phyloP scores from a whole-genome alignment of 768 basidiomycete species.

The Tephrocybe sp. region DNA sequence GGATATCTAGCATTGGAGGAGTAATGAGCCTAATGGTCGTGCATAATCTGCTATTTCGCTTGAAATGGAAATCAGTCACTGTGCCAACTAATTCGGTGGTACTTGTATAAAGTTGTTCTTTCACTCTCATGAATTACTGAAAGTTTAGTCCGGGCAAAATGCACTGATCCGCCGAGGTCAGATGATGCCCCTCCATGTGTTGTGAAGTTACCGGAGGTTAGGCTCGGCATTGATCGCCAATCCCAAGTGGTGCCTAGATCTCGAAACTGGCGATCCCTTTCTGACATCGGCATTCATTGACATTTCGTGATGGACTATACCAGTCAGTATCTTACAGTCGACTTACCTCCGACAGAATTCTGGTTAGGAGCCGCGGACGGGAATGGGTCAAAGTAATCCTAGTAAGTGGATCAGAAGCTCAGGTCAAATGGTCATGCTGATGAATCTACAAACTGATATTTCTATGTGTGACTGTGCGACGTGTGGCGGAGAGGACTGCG shows the following conservation, averaged over 20 bases:
- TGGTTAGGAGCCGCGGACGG: not conserved
- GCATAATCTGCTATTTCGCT: no score
- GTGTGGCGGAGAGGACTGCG: constrained; percentile 3
- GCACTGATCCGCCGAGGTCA: constrained; percentile 18
- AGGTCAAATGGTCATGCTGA: no score
- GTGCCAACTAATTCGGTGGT: no score
- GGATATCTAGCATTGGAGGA: no score
- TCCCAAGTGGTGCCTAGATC: constrained; percentile 18
- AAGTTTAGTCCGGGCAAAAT: not conserved
- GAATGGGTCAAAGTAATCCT: not conserved
- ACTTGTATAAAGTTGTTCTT: no score
- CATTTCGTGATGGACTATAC: constrained; percentile 11
- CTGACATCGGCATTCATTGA: constrained; percentile 10
- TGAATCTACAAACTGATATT: constrained; percentile 3
- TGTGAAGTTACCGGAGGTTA: constrained; percentile 16
- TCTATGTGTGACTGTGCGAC: constrained; percentile 3
- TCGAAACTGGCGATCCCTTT: not conserved
- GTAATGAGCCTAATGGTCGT: no score
- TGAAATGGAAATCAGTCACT: no score
- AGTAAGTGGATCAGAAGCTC: no score
- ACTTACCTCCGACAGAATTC: constrained; percentile 7
- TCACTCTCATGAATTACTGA: no score
- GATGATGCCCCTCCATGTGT: constrained; percentile 16
- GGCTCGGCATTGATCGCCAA: constrained; percentile 17
- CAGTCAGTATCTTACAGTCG: not conserved